A percentile compares a stretch with the other conserved stretches of the same genome.
phyloP scores from a whole-genome alignment of 768 basidiomycete genomes.

The Sarcodon aspratus region DNA sequence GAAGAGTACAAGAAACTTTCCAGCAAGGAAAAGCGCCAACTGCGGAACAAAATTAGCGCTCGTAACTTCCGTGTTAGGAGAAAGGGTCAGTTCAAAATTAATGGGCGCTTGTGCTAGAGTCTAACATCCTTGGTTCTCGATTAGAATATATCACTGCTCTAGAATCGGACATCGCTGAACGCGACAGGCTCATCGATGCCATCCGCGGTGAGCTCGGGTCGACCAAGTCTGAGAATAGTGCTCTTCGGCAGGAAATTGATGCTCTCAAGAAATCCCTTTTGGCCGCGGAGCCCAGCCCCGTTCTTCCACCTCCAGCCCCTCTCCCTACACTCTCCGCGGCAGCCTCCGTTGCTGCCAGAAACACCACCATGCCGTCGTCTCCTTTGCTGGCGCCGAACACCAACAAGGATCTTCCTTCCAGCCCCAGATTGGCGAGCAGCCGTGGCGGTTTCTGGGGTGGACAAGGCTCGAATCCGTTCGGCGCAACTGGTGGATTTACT shows the following conservation, averaged over 20 bases:
- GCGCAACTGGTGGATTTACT: constrained; percentile 56
- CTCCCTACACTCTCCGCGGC: constrained; percentile 19
- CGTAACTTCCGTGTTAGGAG: constrained; percentile 90
- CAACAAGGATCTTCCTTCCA: constrained; percentile 64
- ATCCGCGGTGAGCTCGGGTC: constrained; percentile 77
- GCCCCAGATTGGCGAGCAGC: constrained; percentile 39
- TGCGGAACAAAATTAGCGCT: constrained; percentile 94
- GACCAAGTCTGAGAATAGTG: constrained; percentile 71
- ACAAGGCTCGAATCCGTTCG: constrained; percentile 19
- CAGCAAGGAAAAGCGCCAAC: constrained; percentile 91
- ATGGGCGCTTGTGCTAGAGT: background rate
- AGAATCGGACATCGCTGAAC: constrained; percentile 86
- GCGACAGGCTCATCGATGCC: constrained; percentile 82
- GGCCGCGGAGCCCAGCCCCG: constrained; percentile 32
- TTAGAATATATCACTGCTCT: constrained; percentile 90
- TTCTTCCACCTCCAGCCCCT: constrained; percentile 36
- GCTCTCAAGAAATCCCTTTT: constrained; percentile 67
- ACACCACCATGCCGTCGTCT: constrained; percentile 11
- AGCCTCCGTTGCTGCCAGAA: constrained; percentile 12
- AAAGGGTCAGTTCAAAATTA: constrained; percentile 51
- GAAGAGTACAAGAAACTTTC: constrained; percentile 95
- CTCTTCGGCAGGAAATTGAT: constrained; percentile 67
- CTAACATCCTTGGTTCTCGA: background rate
- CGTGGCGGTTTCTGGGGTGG: constrained; percentile 71
- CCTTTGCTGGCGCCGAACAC: constrained; percentile 52